Evolutionary conservation across 352 stramenopile genomes (phyloP).

Genomic region (Pythium phragmiticola): DNA sequence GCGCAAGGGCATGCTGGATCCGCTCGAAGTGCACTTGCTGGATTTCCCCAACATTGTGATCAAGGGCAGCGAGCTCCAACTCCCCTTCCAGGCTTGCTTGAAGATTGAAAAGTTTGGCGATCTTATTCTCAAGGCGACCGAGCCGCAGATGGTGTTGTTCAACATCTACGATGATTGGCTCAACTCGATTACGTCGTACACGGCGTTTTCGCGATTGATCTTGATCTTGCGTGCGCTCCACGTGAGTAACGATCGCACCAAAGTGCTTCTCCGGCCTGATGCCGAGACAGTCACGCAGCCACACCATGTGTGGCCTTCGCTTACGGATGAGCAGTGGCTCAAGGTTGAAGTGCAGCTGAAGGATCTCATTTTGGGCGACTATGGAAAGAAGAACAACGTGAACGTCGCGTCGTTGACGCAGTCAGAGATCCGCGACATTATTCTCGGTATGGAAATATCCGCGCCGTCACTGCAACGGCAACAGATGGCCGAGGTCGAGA

Average conservation of each 20-base stretch:
- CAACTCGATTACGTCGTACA: constrained; percentile 99
- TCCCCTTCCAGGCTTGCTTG: constrained; percentile 99
- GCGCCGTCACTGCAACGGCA: constrained; percentile 98
- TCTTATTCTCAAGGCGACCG: constrained; percentile 98
- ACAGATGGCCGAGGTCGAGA: constrained; percentile 99
- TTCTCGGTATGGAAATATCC: constrained; percentile 99
- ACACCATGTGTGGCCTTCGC: constrained; percentile 98
- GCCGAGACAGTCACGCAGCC: constrained; percentile 98
- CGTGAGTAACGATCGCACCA: constrained; percentile 95
- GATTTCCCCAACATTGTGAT: constrained; percentile 99
- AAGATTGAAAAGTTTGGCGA: constrained; percentile 99
- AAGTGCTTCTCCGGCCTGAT: constrained; percentile 97
- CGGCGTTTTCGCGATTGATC: constrained; percentile 99
- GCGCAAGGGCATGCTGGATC: constrained; percentile 99
- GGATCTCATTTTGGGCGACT: constrained; percentile 99
- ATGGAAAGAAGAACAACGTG: constrained; percentile 99
- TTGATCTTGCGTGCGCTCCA: constrained; percentile 98
- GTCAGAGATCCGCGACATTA: constrained; percentile 99
- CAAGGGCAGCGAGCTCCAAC: constrained; percentile 98
- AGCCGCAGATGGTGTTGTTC: constrained; percentile 99
- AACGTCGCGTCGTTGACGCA: constrained; percentile 99
- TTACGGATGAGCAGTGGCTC: constrained; percentile 99
- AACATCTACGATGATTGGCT: constrained; percentile 99
- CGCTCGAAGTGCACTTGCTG: constrained; percentile 98
- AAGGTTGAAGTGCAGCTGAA: constrained; percentile 99